Percentiles rank a stretch among this genome's conserved stretches.
These are phyloP conservation scores for Penicillium longicatenatum DNA, from an alignment of 495 filamentous ascomycete genomes.

Conservation along the genomic window DNA sequence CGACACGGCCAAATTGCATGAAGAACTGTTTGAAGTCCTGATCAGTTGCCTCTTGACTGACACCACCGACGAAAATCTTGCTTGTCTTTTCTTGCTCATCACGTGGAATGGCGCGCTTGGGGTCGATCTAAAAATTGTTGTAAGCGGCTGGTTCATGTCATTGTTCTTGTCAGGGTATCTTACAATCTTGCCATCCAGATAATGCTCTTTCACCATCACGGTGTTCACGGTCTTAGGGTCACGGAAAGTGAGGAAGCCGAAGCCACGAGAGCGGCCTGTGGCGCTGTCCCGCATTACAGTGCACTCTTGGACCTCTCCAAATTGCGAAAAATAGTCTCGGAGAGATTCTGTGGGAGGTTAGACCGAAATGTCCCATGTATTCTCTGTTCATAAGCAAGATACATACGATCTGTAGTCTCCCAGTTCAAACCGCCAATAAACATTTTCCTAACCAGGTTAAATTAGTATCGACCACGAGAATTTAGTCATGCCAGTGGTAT, in stretches of 20 bases:
- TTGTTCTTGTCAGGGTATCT: conserved; percentile 35
- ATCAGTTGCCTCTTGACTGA: conserved; percentile 95
- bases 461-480: conserved; percentile 22
- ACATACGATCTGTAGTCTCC: conserved; percentile 96
- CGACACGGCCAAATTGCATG: conserved; percentile 90
- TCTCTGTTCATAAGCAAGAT: conserved; percentile 4
- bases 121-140: conserved; percentile 74
- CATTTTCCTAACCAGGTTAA: conserved; percentile 76
- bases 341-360: conserved; percentile 72
- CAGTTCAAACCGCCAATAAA: conserved; percentile 99
- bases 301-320: conserved; percentile 95
- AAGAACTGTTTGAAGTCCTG: conserved; percentile 96
- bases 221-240: conserved; percentile 97
- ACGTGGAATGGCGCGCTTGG: conserved; percentile 94
- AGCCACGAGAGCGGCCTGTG: conserved; percentile 90
- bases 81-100: conserved; percentile 97
- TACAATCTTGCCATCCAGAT: conserved; percentile 97
- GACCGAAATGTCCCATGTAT: conserved; percentile 1
- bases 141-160: conserved; percentile 13
- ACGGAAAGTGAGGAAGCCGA: conserved; percentile 96
- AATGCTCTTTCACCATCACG: conserved; percentile 99
- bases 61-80: conserved; percentile 98
- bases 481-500: not conserved
- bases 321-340: conserved; percentile 98
- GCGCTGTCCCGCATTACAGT: conserved; percentile 97